Percentiles rank a stretch among this genome's conserved stretches.
phyloP scores from a whole-genome alignment of 169 alveolate genomes.

The Plasmodium blacklocki region DNA sequence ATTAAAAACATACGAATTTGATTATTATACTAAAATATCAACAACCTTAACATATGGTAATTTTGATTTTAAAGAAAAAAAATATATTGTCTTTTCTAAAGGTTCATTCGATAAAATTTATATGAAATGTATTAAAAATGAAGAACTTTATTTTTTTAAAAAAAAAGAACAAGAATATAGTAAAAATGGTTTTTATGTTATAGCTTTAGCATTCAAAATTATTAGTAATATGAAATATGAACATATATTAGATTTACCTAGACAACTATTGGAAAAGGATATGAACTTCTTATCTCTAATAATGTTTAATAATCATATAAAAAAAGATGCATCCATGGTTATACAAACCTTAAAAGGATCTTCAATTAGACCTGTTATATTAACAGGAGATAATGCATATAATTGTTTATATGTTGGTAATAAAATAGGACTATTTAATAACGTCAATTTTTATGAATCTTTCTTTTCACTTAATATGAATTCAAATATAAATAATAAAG shows the following conservation, averaged over 20 bases:
- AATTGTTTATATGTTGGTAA: constrained; percentile 85
- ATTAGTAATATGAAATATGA: constrained; percentile 13
- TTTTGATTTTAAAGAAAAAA: constrained; percentile 45
- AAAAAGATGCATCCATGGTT: constrained; percentile 79
- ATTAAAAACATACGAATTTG: constrained; percentile 52
- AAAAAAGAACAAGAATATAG: constrained; percentile 76
- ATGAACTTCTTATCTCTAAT: constrained; percentile 80
- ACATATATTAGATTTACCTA: constrained; percentile 33
- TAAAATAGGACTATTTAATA: constrained; percentile 79
- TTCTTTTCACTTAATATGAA: constrained; percentile 34
- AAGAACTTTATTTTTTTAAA: constrained; percentile 42
- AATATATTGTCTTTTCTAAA: constrained; percentile 56
- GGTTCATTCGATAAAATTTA: constrained; percentile 74
- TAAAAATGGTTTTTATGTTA: constrained; percentile 72
- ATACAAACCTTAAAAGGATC: constrained; percentile 81
- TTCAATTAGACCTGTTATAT: constrained; percentile 83
- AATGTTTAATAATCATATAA: constrained; percentile 83
- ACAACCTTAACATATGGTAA: constrained; percentile 61
- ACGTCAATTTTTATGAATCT: constrained; percentile 37
- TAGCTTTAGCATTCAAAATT: constrained; percentile 72
- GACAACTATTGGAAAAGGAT: constrained; percentile 79
- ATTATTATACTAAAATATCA: constrained; percentile 63
- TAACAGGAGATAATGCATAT: constrained; percentile 86
- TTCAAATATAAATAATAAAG: constrained; percentile 1
- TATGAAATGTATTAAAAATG: constrained; percentile 51